These are phyloP conservation scores for Saprolegnia diclina DNA, from an alignment of 352 stramenopile species.

Conservation along the genomic window DNA sequence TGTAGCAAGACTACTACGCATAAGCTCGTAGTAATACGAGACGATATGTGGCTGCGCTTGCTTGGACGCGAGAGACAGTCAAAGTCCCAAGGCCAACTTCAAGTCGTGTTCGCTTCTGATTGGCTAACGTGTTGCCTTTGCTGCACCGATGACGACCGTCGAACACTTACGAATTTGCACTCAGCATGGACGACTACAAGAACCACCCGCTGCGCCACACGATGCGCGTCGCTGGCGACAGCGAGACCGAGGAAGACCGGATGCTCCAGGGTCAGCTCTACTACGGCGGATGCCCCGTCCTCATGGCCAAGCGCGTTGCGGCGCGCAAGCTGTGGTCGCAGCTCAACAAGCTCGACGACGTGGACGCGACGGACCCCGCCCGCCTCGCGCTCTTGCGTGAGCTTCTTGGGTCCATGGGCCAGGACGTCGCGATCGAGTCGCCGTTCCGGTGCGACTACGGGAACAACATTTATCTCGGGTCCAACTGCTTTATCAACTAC, in stretches of 20 bases:
- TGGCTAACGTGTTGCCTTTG: too few relatives aligned
- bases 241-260: slow-evolving; percentile 43
- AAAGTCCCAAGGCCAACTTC: too few relatives aligned
- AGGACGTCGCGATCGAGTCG: slow-evolving; percentile 57
- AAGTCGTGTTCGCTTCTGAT: too few relatives aligned
- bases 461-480: slow-evolving; percentile 65
- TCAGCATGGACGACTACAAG: too few relatives aligned
- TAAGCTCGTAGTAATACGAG: too few relatives aligned
- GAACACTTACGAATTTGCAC: too few relatives aligned
- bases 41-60: too few relatives aligned
- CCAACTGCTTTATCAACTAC: slow-evolving; percentile 86
- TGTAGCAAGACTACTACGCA: too few relatives aligned
- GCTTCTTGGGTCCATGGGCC: slow-evolving; percentile 41
- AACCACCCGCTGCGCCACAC: too few relatives aligned
- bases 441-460: slow-evolving; percentile 88
- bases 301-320: slow-evolving; percentile 38
- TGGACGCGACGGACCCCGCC: slow-evolving; percentile 31
- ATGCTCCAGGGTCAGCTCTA: slow-evolving; percentile 62
- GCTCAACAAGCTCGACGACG: slow-evolving; percentile 39
- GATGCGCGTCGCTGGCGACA: too few relatives aligned
- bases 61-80: too few relatives aligned
- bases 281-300: slow-evolving; percentile 35
- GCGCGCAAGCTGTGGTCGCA: slow-evolving; percentile 35
- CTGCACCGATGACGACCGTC: too few relatives aligned
- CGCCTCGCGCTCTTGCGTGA: slow-evolving; percentile 33